Percentiles rank a stretch among this genome's conserved stretches.
These are phyloP conservation scores for Neopestalotiopsis rosae DNA, from an alignment of 2,329 filamentous ascomycete genomes.

Conservation along the genomic window DNA sequence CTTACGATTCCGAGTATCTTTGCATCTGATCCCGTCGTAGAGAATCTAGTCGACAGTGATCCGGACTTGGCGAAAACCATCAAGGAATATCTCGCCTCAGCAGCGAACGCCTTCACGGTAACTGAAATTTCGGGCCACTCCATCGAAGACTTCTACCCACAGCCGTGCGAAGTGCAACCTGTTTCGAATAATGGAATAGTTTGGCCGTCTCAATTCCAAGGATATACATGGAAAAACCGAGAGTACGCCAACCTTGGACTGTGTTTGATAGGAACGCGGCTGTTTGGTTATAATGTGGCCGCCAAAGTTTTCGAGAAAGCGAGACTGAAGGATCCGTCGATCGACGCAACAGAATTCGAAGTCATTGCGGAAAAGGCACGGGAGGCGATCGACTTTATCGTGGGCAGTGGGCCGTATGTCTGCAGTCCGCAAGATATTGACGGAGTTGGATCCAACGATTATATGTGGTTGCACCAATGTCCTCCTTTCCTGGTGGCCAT, in stretches of 20 bases:
- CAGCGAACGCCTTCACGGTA: background rate
- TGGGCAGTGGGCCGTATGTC: constrained; percentile 1
- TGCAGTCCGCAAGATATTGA: background rate
- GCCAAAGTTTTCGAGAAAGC: background rate
- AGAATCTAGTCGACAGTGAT: background rate
- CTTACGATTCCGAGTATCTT: background rate
- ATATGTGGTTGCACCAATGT: constrained; percentile 6
- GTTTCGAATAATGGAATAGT: background rate
- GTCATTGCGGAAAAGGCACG: background rate
- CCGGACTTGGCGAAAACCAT: background rate
- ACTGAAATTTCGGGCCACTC: constrained; percentile 6
- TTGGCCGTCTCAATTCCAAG: background rate
- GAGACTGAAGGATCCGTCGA: background rate
- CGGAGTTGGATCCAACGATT: background rate
- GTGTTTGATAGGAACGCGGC: background rate
- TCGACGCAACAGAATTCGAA: background rate
- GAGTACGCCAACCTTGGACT: constrained; percentile 5
- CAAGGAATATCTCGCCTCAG: background rate
- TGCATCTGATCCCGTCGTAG: background rate
- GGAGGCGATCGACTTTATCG: constrained; percentile 5
- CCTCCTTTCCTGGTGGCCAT: background rate
- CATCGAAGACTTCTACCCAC: constrained; percentile 1
- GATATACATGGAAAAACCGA: constrained; percentile 2
- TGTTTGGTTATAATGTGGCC: constrained; percentile 9
- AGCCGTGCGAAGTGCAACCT: background rate